These are phyloP conservation scores for Aspergillaceae sp. DNA, from an alignment of 2,329 filamentous ascomycete genomes.

Conservation along the genomic window DNA sequence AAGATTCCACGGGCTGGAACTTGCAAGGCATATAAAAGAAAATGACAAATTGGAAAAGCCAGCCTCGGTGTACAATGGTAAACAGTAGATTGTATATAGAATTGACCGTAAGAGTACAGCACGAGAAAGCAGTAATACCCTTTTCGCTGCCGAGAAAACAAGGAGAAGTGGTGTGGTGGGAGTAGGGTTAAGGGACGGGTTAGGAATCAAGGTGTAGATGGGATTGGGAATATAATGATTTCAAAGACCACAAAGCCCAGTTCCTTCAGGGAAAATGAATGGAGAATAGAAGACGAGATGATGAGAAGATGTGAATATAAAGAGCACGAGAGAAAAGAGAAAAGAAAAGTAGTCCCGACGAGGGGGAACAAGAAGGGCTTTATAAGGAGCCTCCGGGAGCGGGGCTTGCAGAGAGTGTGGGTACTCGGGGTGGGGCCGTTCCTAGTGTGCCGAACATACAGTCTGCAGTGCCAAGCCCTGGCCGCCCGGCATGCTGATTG, in stretches of 20 bases:
- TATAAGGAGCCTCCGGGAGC: too few relatives aligned
- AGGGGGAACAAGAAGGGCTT: background rate
- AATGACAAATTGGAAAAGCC: constrained; percentile 5
- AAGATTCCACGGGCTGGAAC: constrained; percentile 12
- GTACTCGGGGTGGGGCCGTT: too few relatives aligned
- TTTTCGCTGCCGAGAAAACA: too few relatives aligned
- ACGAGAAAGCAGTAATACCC: too few relatives aligned
- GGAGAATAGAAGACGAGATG: background rate
- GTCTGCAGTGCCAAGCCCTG: too few relatives aligned
- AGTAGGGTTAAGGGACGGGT: background rate
- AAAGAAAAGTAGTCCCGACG: background rate
- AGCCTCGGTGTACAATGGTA: constrained; percentile 4
- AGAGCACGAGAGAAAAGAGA: background rate
- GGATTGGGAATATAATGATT: too few relatives aligned
- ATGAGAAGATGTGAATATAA: background rate
- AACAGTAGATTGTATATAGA: constrained; percentile 4
- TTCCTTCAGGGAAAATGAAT: too few relatives aligned
- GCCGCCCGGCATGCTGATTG: too few relatives aligned
- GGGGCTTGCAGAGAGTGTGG: too few relatives aligned
- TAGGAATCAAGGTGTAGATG: background rate
- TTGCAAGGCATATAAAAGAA: constrained; percentile 8
- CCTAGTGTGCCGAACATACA: too few relatives aligned
- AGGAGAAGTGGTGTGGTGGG: background rate
- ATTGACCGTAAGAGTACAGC: constrained; percentile 7
- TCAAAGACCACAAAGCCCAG: too few relatives aligned